Evolutionary conservation across 2,329 filamentous ascomycete genomes (phyloP), one percentile per base, ranked within the genome.

Genomic region (Aspergillus novofumigatus): DNA sequence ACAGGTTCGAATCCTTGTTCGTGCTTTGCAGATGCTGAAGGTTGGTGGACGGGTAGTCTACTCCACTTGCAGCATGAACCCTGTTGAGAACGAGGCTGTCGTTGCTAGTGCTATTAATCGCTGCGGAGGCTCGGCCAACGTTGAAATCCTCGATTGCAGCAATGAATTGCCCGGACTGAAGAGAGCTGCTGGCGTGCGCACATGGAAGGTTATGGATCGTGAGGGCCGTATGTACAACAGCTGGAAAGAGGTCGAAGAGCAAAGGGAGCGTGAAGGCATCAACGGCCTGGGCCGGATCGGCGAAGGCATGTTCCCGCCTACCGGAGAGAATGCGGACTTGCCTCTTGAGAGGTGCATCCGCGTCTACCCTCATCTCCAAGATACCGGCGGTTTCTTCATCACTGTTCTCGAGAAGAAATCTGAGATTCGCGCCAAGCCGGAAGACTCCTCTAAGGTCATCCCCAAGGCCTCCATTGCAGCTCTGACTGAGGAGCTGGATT

Each of bases 61-160:
- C 78, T 97, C 93, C 3, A 99, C 94, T 21, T 99, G 94, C 82
- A 97, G 92, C 75, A 91, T 99, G 90, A 99, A 99, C 77, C 94
- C 94, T 0, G 86, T 97, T 28, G 94, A 99, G 79, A 96, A 99
- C 69, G 94, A 99, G 77, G 88, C 94, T 6, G 92, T 97, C 17
- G 81, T 99, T 59, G 86, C 90, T 1, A 88, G 89, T 26, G 94
- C 94, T 10, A 92, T 99, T 65, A 89, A 92, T 66, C 85, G 92
- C 56, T 97, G 92, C 68, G 94, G 94, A 60, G 94, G 94, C 3
- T 76, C 85, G 3, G 81, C 83, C 14, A 94, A 92, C 69, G 89
- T 99, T 51, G 84, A 89, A 62, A 87, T 99, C 48, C 75, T 97
- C 55, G 91, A 97, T 73, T 94, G 89, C 76, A 89, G 86, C 69